These are phyloP conservation scores for Thraustotheca clavata DNA, from an alignment of 352 stramenopile species.

Conservation along the genomic window DNA sequence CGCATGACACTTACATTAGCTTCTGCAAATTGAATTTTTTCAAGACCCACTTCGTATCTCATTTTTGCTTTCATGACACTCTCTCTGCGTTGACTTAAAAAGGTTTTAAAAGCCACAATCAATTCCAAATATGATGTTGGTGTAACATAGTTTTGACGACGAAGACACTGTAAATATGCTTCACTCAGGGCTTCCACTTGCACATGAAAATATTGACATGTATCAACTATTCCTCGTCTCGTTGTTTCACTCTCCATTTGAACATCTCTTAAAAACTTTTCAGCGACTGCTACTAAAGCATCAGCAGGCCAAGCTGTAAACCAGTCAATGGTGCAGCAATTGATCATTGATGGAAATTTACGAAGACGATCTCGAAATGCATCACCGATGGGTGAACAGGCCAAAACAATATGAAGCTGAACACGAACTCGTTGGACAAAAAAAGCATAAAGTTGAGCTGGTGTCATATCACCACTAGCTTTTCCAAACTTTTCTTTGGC, in stretches of 20 bases:
- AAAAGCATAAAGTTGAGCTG: constrained; percentile 85
- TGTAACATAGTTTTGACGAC: constrained; percentile 93
- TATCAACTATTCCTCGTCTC: constrained; percentile 76
- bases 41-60: constrained; percentile 87
- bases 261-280: constrained; percentile 88
- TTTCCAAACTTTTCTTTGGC: constrained; percentile 90
- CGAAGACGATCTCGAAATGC: constrained; percentile 90
- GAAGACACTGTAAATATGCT: constrained; percentile 72
- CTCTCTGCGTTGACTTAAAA: constrained; percentile 71
- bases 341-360: constrained; percentile 95
- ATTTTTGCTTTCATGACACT: constrained; percentile 74
- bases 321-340: constrained; percentile 97
- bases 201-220: constrained; percentile 91
- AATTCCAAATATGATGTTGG: constrained; percentile 93
- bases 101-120: constrained; percentile 90
- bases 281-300: constrained; percentile 87
- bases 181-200: constrained; percentile 80
- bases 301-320: constrained; percentile 93
- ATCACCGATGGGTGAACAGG: constrained; percentile 91
- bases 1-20: constrained; percentile 92
- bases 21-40: constrained; percentile 92
- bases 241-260: constrained; percentile 77
- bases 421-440: constrained; percentile 87
- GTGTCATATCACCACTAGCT: constrained; percentile 85
- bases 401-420: constrained; percentile 92